Conservation (phyloP, 2,329 filamentous ascomycete genomes). For the Neospermospora avenae region DNA sequence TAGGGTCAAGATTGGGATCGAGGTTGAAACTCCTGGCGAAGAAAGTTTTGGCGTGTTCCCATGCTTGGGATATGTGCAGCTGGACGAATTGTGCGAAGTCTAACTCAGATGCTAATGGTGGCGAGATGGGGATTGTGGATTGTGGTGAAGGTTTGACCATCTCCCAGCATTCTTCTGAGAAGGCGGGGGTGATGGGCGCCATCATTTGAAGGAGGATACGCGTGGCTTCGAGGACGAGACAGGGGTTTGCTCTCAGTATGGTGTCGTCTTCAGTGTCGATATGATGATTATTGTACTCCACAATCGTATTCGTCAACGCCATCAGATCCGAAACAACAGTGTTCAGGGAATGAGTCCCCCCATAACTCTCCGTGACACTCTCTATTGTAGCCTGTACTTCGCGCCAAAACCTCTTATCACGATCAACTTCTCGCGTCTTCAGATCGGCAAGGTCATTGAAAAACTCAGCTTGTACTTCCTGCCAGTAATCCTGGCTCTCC, state of each 20-base stretch:
- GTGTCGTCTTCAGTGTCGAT: conserved; percentile 32
- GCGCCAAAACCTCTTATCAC: conserved; percentile 51
- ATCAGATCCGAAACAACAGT: conserved; percentile 82
- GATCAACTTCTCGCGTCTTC: conserved; percentile 14
- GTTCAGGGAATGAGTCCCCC: conserved; percentile 73
- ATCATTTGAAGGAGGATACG: conserved; percentile 65
- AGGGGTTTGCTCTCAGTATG: conserved; percentile 18
- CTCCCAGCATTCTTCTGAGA: conserved; percentile 79
- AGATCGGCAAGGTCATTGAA: background rate
- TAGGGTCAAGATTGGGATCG: no score
- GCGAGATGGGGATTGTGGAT: background rate
- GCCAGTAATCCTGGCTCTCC: background rate
- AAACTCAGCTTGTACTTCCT: background rate
- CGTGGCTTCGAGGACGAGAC: conserved; percentile 40
- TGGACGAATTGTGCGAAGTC: background rate
- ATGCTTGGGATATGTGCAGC: background rate
- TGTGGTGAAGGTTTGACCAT: conserved; percentile 41
- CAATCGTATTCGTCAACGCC: conserved; percentile 69
- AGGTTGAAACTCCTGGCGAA: background rate
- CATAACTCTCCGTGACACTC: conserved; percentile 65
- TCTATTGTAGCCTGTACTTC: conserved; percentile 64
- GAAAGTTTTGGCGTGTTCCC: background rate
- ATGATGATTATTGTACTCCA: conserved; percentile 38
- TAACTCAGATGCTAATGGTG: background rate
- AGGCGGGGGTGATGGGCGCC: conserved; percentile 75